Base-by-base conservation (phyloP, 805 yeast species). In the Komagataella populi region DNA sequence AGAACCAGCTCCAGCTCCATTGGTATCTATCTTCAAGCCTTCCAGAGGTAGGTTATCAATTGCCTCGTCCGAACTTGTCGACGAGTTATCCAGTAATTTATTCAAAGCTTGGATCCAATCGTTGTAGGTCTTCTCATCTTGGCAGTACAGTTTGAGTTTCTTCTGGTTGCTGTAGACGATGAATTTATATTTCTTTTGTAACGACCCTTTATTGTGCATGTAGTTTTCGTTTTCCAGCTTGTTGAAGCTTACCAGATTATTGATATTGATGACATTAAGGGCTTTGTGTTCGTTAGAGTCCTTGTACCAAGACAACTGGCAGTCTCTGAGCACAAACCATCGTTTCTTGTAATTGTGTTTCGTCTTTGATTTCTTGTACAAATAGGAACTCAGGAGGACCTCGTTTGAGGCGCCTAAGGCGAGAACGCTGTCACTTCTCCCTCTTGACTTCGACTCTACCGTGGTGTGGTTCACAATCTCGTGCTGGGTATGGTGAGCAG, bases 241-340 rank as follows among this genome's bases (percentile, higher is more conserved):
- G 24, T 58, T 57, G 49, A 54, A 56, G n/a, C 64, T 53, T 6
- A 56, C 55, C 7, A 55, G 59, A 55, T 55, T 55, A 44, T 39
- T 57, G 23, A 54, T 59, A 62, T 52, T 59, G 7, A 69, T 56
- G 12, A 71, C 72, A 48, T 55, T 60, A 20, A 60, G 54, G 0
- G 74, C 70, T 50, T 67, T 68, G 56, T 68, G 64, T 54, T 71
- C 76, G 23, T 57, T 54, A 6, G 65, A 54, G 52, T 69, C 70
- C 49, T 69, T 69, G 56, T 71, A 71, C 57, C 67, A 70, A 7
- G 69, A 59, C 17, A 71, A 57, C 54, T 70, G 74, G 47, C 66
- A 59, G n/a, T 58, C 56, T 36, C 75, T 55, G 4, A 71, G 58
- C 4, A 68, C 71, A 45, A 65, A 67, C 75, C 76, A 71, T 36